Conservation (phyloP, 805 yeast species). For the Kuraishia piskuri region DNA sequence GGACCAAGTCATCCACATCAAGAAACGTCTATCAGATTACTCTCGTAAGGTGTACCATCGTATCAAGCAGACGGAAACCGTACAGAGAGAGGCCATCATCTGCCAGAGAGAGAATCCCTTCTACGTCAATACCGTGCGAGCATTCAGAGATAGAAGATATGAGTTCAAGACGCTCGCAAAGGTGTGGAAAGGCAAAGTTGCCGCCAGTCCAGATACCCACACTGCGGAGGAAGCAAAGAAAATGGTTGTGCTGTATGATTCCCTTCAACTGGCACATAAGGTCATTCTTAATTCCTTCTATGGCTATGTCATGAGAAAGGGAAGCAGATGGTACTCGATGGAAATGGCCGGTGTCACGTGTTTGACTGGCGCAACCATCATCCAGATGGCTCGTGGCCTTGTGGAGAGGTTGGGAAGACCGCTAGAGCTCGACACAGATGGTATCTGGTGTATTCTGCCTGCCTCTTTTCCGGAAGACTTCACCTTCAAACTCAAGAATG, state of each 20-base stretch:
- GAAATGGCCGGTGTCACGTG: slow-evolving; percentile 99
- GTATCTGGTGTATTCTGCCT: slow-evolving; percentile 98
- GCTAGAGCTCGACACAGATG: slow-evolving; percentile 94
- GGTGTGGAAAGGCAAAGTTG: slow-evolving; percentile 81
- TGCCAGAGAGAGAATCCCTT: slow-evolving; percentile 98
- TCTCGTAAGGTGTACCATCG: slow-evolving; percentile 80
- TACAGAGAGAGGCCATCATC: slow-evolving; percentile 85
- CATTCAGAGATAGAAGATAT: slow-evolving; percentile 91
- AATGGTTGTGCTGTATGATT: slow-evolving; percentile 89
- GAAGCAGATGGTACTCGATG: slow-evolving; percentile 98
- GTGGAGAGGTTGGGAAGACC: slow-evolving; percentile 95
- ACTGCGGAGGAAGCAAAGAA: slow-evolving; percentile 85
- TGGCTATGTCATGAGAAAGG: slow-evolving; percentile 98
- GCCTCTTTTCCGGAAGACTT: slow-evolving; percentile 87
- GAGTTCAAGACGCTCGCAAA: slow-evolving; percentile 92
- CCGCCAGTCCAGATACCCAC: slow-evolving; percentile 45
- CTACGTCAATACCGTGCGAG: slow-evolving; percentile 88
- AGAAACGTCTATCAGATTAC: slow-evolving; percentile 74
- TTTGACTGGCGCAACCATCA: slow-evolving; percentile 94
- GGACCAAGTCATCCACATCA: slow-evolving; percentile 71
- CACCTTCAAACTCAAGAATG: slow-evolving; percentile 61
- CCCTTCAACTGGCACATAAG: slow-evolving; percentile 93
- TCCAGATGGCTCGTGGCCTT: slow-evolving; percentile 90
- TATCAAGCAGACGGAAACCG: slow-evolving; percentile 71
- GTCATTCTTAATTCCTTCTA: slow-evolving; percentile 94